Evolutionary conservation across 139 green algal genomes (phyloP), one percentile per base, ranked within the genome.

Genomic region (Nannochloris sp.): DNA sequence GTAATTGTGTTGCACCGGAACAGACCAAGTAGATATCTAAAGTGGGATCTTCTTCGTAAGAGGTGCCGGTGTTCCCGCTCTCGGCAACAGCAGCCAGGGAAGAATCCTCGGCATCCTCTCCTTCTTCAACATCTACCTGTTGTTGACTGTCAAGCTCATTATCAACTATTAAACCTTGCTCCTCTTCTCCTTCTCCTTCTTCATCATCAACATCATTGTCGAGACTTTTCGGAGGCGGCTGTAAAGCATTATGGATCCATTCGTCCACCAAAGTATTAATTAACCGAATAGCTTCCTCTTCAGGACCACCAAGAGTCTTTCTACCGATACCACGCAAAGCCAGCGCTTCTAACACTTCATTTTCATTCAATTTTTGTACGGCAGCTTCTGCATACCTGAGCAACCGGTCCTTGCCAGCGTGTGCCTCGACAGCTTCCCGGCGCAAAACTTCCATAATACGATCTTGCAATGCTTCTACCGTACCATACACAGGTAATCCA

Each of bases 1-100:
- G 51, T 46, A 3, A 9, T 23, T 19, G 14, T 13, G 54, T 77
- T 37, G 54, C 32, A 4, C 70, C 70, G 56, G 44, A 48, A 33
- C 57, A 61, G 53, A 77, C 15, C 55, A 72, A 38, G 29, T 32
- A 44, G 53, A 77, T 32, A 13, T 24, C 31, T 6, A 77, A 55
- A 0, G 54, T 55, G 1, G 70, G 70, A 51, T 77, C 70, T 30
- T 33, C 33, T 5, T 58, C 37, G 14, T 42, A 8, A n/a, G n/a
- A n/a, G n/a, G n/a, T n/a, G n/a, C n/a, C n/a, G n/a, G n/a, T n/a
- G n/a, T n/a, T n/a, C n/a, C n/a, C n/a, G n/a, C n/a, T n/a, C n/a
- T n/a, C n/a, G 9, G 9, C 48, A 8, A 10, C 48, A 37, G 60
- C 14, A 29, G 5, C 30, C 4, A 32, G 31, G 25, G n/a, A n/a